A percentile compares a stretch with the other conserved stretches of the same genome.
These are phyloP conservation scores for Stagonosporopsis rhizophila DNA, from an alignment of 2,329 filamentous ascomycete genomes.

Conservation along the genomic window DNA sequence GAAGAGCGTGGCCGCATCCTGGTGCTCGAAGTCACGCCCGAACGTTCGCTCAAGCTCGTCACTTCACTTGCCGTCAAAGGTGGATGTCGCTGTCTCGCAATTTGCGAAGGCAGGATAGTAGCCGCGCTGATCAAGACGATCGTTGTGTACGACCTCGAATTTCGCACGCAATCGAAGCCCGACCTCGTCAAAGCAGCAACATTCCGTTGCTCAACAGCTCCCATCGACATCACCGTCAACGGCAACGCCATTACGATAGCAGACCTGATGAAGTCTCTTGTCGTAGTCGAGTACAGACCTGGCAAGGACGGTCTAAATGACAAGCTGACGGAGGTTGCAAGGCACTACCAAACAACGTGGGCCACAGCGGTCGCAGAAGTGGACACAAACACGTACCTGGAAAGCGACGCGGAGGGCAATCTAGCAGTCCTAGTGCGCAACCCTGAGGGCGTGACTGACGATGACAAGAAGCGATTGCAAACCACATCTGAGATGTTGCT, in stretches of 20 bases:
- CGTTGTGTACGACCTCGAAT: slow-evolving; percentile 65
- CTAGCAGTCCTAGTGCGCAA: slow-evolving; percentile 81
- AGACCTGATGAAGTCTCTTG: slow-evolving; percentile 92
- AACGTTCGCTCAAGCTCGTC: slow-evolving; percentile 76
- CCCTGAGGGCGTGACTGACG: slow-evolving; percentile 71
- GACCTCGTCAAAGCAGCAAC: slow-evolving; percentile 73
- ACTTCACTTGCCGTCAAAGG: slow-evolving; percentile 75
- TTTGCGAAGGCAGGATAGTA: slow-evolving; percentile 76
- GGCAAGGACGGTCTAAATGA: slow-evolving; percentile 65
- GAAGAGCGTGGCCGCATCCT: slow-evolving; percentile 76
- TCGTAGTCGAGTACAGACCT: slow-evolving; percentile 74
- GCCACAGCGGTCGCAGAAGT: slow-evolving; percentile 78
- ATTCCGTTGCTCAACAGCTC: slow-evolving; percentile 83
- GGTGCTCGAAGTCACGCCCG: slow-evolving; percentile 80
- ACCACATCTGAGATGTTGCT: slow-evolving; percentile 82
- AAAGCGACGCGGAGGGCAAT: slow-evolving; percentile 88
- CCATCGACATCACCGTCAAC: slow-evolving; percentile 78
- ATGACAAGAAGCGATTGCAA: slow-evolving; percentile 74
- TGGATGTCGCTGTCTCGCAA: slow-evolving; percentile 78
- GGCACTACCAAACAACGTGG: slow-evolving; percentile 85
- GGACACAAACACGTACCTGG: slow-evolving; percentile 76
- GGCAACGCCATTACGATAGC: slow-evolving; percentile 81
- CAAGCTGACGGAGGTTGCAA: slow-evolving; percentile 73
- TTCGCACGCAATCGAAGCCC: slow-evolving; percentile 61
- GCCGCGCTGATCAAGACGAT: slow-evolving; percentile 88